Conservation (phyloP, 306 rosid species). For the Rosa multiflora region DNA sequence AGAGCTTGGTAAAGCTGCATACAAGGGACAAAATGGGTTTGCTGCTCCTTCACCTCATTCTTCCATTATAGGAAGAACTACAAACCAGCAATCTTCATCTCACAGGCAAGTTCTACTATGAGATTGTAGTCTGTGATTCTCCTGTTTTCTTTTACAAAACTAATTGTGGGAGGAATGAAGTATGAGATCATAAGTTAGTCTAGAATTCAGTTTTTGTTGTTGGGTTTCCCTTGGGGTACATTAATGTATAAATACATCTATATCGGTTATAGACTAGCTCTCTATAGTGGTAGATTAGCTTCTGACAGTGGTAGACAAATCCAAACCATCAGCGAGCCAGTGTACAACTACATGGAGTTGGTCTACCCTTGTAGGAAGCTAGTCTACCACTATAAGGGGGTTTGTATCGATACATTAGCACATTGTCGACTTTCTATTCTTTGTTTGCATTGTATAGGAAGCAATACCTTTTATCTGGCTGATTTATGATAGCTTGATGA, state of each 20-base stretch:
- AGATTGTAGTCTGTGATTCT: neutral
- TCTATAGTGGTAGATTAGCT: neutral
- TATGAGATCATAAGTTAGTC: constrained; percentile 4
- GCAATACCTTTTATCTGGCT: constrained; percentile 1
- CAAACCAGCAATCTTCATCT: constrained; percentile 23
- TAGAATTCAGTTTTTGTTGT: constrained; percentile 4
- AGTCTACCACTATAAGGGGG: neutral
- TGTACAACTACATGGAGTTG: neutral
- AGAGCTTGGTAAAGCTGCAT: constrained; percentile 45
- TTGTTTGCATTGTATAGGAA: neutral
- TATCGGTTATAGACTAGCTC: neutral
- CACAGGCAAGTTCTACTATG: constrained; percentile 35
- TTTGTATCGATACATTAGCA: neutral
- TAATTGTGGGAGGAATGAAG: neutral
- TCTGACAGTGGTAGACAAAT: neutral
- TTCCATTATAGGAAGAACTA: constrained; percentile 29
- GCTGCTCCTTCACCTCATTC: constrained; percentile 33
- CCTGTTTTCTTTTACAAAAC: constrained; percentile 10
- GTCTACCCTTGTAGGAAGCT: neutral
- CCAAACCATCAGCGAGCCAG: neutral
- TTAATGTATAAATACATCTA: neutral
- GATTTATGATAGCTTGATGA: neutral
- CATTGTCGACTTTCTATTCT: neutral
- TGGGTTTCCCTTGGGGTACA: neutral
- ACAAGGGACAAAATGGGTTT: constrained; percentile 43